Conservation (phyloP, 129 eudicot genomes). For the Pseudognaphalium luteoalbum region DNA sequence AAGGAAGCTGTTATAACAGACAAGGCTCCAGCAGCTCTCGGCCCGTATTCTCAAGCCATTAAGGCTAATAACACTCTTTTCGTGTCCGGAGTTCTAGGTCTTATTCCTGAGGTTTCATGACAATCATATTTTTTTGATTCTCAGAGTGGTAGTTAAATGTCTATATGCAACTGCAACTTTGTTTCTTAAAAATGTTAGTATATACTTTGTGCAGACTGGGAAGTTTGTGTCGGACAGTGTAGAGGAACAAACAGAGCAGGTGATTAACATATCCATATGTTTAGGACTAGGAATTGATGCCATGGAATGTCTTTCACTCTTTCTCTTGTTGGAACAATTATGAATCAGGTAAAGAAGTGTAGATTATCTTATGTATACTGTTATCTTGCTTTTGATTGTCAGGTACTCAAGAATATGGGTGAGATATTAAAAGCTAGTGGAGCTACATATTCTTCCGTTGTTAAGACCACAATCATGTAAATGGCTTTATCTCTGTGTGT, state of each 20-base stretch:
- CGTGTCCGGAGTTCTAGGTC: conserved; percentile 90
- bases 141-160: neutral
- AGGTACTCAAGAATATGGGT: conserved; percentile 96
- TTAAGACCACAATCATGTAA: conserved; percentile 91
- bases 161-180: neutral
- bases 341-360: neutral
- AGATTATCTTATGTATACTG: neutral
- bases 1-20: conserved; percentile 88
- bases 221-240: conserved; percentile 73
- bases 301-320: neutral
- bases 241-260: conserved; percentile 99
- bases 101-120: conserved; percentile 75
- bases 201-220: conserved; percentile 70
- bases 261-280: conserved; percentile 20
- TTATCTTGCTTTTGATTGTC: conserved; percentile 19
- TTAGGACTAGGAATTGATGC: neutral
- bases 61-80: conserved; percentile 81
- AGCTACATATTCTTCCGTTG: conserved; percentile 86
- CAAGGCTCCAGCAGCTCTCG: conserved; percentile 96
- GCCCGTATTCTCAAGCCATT: conserved; percentile 92
- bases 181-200: conserved; percentile 14
- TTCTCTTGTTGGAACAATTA: neutral
- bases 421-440: conserved; percentile 96
- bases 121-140: neutral
- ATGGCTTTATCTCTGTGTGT: conserved; percentile 8